Percentiles rank a stretch among this genome's conserved stretches.
phyloP scores from a whole-genome alignment of 116 monocot genomes.

The Papilionanthe hybrid region DNA sequence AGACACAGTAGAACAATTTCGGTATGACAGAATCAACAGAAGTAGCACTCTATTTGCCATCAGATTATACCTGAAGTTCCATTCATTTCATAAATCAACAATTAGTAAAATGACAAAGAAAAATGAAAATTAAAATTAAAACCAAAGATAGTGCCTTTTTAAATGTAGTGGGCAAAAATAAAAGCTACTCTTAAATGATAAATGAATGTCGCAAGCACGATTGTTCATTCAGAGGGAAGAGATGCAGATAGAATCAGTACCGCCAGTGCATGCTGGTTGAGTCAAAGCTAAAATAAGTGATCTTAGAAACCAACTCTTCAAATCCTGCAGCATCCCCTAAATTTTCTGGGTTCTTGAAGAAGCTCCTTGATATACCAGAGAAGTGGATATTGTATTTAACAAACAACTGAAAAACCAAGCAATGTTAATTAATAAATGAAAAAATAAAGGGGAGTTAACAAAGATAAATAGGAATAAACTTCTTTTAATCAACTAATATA shows the following conservation, averaged over 20 bases:
- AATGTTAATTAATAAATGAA: slow-evolving; percentile 4
- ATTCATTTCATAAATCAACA: background rate
- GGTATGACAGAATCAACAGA: slow-evolving; percentile 67
- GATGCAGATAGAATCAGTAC: slow-evolving; percentile 28
- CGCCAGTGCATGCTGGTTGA: slow-evolving; percentile 77
- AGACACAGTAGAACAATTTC: slow-evolving; percentile 48
- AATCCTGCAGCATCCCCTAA: slow-evolving; percentile 37
- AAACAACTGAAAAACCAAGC: slow-evolving; percentile 54
- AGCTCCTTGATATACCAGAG: slow-evolving; percentile 79
- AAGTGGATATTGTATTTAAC: slow-evolving; percentile 90
- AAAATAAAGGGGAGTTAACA: background rate
- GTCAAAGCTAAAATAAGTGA: slow-evolving; percentile 73
- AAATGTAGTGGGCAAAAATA: background rate
- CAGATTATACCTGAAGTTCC: slow-evolving; percentile 73
- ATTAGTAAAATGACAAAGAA: background rate
- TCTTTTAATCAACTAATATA: slow-evolving; percentile 17
- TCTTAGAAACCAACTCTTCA: slow-evolving; percentile 58
- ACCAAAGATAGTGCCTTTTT: background rate
- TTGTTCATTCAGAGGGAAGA: slow-evolving; percentile 1
- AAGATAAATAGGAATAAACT: background rate
- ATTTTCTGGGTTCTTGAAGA: slow-evolving; percentile 50
- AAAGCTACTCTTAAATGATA: slow-evolving; percentile 1
- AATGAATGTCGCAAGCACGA: background rate
- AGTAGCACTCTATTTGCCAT: slow-evolving; percentile 93
- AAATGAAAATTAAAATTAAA: no score